phyloP scores from a whole-genome alignment of 257 asterid genomes.

The Prunella vulgaris region DNA sequence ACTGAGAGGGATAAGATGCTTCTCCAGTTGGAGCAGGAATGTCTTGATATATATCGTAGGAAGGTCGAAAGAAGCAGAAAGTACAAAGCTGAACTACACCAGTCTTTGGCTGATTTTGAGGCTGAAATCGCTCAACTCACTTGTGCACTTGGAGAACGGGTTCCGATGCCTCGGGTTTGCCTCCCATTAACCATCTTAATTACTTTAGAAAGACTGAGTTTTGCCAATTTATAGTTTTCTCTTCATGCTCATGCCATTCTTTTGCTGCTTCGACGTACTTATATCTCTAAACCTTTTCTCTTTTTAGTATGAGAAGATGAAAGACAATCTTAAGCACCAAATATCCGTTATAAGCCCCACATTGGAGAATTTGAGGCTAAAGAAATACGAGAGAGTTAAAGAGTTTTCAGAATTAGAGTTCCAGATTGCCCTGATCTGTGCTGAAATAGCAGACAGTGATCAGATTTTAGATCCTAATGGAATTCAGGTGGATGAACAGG shows the following conservation, averaged over 20 bases:
- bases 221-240: not conserved
- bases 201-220: not conserved
- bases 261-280: slow-evolving; percentile 1
- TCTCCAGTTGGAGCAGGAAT: slow-evolving; percentile 78
- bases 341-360: slow-evolving; percentile 46
- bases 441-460: slow-evolving; percentile 66
- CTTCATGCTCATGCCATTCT: not conserved
- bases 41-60: slow-evolving; percentile 65
- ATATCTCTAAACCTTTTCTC: not conserved
- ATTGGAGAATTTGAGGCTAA: slow-evolving; percentile 47
- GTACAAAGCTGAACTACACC: slow-evolving; percentile 54
- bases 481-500: slow-evolving; percentile 51
- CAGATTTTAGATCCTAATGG: slow-evolving; percentile 26
- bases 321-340: slow-evolving; percentile 53
- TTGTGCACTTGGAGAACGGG: slow-evolving; percentile 64
- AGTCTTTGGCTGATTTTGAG: slow-evolving; percentile 53
- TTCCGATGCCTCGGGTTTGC: slow-evolving; percentile 48
- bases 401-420: slow-evolving; percentile 51
- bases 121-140: slow-evolving; percentile 55
- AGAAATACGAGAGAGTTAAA: slow-evolving; percentile 52
- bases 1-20: slow-evolving; percentile 67
- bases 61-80: slow-evolving; percentile 61
- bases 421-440: slow-evolving; percentile 55
- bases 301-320: slow-evolving; percentile 35
- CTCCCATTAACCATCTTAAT: not conserved